Conservation (phyloP, 1,284 basidiomycete species). For the Trichosporon faecale region DNA sequence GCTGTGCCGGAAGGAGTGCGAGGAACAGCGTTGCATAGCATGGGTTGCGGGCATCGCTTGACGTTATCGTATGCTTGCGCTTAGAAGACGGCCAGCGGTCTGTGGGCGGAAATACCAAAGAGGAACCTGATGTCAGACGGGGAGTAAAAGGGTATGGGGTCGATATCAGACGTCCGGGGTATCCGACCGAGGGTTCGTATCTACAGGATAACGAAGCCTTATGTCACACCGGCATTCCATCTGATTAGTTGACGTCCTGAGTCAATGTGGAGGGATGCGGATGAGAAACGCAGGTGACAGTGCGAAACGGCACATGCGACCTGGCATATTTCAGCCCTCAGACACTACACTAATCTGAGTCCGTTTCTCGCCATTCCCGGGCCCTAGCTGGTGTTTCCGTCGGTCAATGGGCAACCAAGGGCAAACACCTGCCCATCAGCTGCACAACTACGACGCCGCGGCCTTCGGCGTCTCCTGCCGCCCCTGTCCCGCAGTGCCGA, state of each 20-base stretch:
- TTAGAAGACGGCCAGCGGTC: background rate
- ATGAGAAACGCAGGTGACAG: background rate
- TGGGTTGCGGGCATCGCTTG: background rate
- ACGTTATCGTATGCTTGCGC: background rate
- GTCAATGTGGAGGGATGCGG: background rate
- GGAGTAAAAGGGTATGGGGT: background rate
- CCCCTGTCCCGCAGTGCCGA: background rate
- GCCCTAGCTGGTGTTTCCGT: background rate
- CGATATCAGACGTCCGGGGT: background rate
- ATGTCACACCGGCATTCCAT: background rate
- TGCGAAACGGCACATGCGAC: background rate
- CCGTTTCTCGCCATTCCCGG: background rate
- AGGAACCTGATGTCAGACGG: background rate
- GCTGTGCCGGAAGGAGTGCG: too few relatives aligned
- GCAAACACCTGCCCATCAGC: background rate
- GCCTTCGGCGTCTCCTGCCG: background rate
- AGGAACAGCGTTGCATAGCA: background rate
- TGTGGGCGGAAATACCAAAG: background rate
- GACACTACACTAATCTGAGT: background rate
- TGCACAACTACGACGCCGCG: background rate
- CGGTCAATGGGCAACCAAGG: too few relatives aligned
- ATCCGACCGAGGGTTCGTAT: background rate
- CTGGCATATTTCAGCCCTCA: background rate
- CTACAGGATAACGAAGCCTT: background rate
- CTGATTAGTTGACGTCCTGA: background rate